These are phyloP conservation scores for Cornus controversa DNA, from an alignment of 148 eudicot species.

Conservation along the genomic window DNA sequence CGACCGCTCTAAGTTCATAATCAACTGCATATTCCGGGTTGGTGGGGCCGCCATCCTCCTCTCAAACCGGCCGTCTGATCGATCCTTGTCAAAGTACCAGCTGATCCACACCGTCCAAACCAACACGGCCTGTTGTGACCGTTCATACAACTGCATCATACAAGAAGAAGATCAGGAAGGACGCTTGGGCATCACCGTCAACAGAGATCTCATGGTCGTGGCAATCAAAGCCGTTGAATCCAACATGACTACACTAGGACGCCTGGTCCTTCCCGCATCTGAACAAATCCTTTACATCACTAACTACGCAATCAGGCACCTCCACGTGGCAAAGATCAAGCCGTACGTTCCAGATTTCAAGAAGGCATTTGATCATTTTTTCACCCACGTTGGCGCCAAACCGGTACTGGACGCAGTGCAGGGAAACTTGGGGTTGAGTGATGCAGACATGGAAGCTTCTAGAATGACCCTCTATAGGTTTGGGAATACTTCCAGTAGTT, in stretches of 20 bases:
- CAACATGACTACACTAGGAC: conserved; percentile 17
- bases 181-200: conserved; percentile 18
- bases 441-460: neutral
- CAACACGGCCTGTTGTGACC: conserved; percentile 21
- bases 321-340: neutral
- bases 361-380: conserved; percentile 4
- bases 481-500: too few species aligned
- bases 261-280: conserved; percentile 24
- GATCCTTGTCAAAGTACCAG: conserved; percentile 22
- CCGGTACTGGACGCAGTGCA: conserved; percentile 13
- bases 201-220: conserved; percentile 18
- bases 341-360: conserved; percentile 14
- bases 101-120: conserved; percentile 27
- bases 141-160: conserved; percentile 27
- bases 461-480: too few species aligned
- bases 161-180: conserved; percentile 32
- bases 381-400: conserved; percentile 14
- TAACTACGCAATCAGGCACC: neutral
- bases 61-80: conserved; percentile 17
- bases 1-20: conserved; percentile 2
- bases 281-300: conserved; percentile 14
- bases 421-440: conserved; percentile 5
- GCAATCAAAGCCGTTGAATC: conserved; percentile 21
- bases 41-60: conserved; percentile 33
- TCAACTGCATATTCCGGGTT: conserved; percentile 26